phyloP scores from a whole-genome alignment of 179 eudicot species.

The Spergularia azorica region DNA sequence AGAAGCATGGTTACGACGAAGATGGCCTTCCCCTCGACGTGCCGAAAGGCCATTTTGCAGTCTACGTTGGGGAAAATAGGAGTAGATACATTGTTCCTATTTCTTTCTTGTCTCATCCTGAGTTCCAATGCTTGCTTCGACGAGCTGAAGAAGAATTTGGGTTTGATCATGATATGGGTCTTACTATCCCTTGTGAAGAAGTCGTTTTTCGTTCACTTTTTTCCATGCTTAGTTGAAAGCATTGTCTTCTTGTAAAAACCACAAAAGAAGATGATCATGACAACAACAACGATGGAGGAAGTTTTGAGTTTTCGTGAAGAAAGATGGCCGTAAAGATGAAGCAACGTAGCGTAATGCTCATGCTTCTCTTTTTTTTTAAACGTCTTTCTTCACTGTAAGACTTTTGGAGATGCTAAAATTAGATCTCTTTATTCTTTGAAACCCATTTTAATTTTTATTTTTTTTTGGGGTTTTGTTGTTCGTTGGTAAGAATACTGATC shows the following conservation, averaged over 20 bases:
- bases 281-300: not conserved
- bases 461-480: conserved; percentile 25
- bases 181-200: conserved; percentile 83
- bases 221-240: conserved; percentile 51
- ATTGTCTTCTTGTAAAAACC: not conserved
- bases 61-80: conserved; percentile 72
- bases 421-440: conserved; percentile 26
- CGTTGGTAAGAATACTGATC: conserved; percentile 16
- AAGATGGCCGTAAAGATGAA: conserved; percentile 42
- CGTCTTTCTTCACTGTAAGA: conserved; percentile 36
- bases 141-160: conserved; percentile 79
- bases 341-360: conserved; percentile 27
- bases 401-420: conserved; percentile 26
- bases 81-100: conserved; percentile 78
- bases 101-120: conserved; percentile 61
- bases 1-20: conserved; percentile 42
- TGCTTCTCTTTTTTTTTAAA: conserved; percentile 48
- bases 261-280: not conserved
- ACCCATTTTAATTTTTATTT: conserved; percentile 18
- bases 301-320: conserved; percentile 30
- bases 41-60: conserved; percentile 79
- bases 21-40: conserved; percentile 57
- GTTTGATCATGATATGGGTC: conserved; percentile 71
- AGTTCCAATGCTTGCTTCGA: conserved; percentile 62
- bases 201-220: conserved; percentile 65